These are phyloP conservation scores for Mortierella sp. DNA, from an alignment of 371 early-diverging fungal genomes.

Conservation along the genomic window DNA sequence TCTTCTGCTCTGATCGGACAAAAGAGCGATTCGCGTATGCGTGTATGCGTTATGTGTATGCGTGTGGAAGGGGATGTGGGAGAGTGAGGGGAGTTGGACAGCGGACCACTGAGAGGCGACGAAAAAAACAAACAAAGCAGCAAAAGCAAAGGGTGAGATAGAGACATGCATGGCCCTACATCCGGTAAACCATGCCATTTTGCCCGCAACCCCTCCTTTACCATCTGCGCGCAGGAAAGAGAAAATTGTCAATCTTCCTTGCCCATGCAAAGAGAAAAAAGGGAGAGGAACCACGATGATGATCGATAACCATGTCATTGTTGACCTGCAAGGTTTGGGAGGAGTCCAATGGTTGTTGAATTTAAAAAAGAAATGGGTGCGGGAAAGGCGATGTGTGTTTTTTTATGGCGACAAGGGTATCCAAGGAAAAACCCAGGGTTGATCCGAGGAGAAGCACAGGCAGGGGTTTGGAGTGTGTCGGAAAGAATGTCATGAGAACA, in stretches of 20 bases:
- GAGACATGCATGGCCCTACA: constrained; percentile 1
- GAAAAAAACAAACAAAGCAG: background rate
- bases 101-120: background rate
- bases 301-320: background rate
- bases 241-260: background rate
- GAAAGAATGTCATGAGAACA: background rate
- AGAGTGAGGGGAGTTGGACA: background rate
- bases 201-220: background rate
- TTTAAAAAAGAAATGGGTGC: background rate
- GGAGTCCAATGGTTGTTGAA: background rate
- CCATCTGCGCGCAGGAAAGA: background rate
- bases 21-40: background rate
- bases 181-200: background rate
- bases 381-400: background rate
- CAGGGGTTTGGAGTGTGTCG: constrained; percentile 4
- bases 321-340: background rate
- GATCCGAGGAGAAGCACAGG: background rate
- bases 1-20: background rate
- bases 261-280: background rate
- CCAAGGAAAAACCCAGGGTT: background rate
- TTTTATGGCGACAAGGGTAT: background rate
- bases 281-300: background rate
- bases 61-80: background rate
- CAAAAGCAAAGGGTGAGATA: background rate
- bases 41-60: too few relatives aligned